Evolutionary conservation across 225 moss, liverwort and hornwort genomes (phyloP).

Genomic region (Physcomitrium patens): DNA sequence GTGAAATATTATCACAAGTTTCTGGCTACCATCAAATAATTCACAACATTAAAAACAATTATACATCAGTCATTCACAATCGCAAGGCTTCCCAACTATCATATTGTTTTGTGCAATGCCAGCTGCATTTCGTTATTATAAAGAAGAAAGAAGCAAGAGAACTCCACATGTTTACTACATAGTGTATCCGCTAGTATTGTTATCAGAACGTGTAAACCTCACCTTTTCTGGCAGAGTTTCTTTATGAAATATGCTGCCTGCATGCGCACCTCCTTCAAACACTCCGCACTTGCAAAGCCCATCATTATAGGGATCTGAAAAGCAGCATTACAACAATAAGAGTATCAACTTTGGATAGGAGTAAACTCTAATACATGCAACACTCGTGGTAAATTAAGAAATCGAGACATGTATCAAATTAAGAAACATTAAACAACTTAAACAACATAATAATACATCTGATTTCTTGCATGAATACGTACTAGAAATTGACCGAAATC

Average conservation of each 20-base stretch:
- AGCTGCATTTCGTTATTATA: neutral
- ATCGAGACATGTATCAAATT: neutral
- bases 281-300: constrained; percentile 62
- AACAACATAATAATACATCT: neutral
- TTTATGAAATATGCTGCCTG: constrained; percentile 74
- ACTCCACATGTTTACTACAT: constrained; percentile 14
- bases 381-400: no score
- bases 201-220: neutral
- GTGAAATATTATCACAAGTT: constrained; percentile 2
- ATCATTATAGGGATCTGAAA: constrained; percentile 73
- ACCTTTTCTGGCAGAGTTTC: constrained; percentile 77
- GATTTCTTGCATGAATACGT: constrained; percentile 17
- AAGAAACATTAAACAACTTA: neutral
- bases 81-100: neutral
- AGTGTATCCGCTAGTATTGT: neutral
- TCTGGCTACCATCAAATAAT: neutral
- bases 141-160: neutral
- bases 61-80: neutral
- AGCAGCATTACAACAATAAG: constrained; percentile 7
- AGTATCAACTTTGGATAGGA: neutral
- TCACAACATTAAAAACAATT: neutral
- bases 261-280: constrained; percentile 70
- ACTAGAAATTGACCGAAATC: neutral
- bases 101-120: neutral
- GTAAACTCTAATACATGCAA: neutral